phyloP scores from a whole-genome alignment of 169 alveolate genomes.

The Toxoplasma gondii region DNA sequence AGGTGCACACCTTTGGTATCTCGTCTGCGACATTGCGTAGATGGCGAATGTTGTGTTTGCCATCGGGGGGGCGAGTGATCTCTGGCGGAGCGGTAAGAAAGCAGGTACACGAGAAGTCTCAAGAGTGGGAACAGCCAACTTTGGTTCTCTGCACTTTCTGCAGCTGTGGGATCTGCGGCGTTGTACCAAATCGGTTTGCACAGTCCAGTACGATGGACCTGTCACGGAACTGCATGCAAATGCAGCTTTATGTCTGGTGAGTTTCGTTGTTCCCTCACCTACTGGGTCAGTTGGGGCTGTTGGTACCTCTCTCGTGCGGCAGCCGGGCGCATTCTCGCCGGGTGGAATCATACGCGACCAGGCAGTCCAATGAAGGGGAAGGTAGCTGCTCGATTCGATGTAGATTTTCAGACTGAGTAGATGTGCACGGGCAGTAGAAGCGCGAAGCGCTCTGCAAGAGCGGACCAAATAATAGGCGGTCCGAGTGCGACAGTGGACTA shows the following conservation, averaged over 20 bases:
- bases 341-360: neutral
- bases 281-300: neutral
- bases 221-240: conserved; percentile 63
- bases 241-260: conserved; percentile 59
- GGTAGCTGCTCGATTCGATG: neutral
- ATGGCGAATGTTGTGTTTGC: too few relatives aligned
- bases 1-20: too few relatives aligned
- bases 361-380: too few relatives aligned
- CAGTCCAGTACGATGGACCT: conserved; percentile 66
- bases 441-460: too few relatives aligned
- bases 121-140: neutral
- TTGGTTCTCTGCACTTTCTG: neutral
- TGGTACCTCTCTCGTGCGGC: neutral
- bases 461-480: too few relatives aligned
- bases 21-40: too few relatives aligned
- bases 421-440: neutral
- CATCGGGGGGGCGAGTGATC: too few relatives aligned
- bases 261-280: neutral
- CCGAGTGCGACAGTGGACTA: too few relatives aligned
- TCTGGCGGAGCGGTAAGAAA: too few relatives aligned
- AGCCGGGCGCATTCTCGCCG: neutral
- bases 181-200: conserved; percentile 60
- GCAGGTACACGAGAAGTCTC: neutral
- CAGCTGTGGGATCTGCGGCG: conserved; percentile 69
- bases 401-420: neutral